A percentile compares a stretch with the other conserved stretches of the same genome.
phyloP scores from a whole-genome alignment of 345 rosid species.

The Erodium maritimum region DNA sequence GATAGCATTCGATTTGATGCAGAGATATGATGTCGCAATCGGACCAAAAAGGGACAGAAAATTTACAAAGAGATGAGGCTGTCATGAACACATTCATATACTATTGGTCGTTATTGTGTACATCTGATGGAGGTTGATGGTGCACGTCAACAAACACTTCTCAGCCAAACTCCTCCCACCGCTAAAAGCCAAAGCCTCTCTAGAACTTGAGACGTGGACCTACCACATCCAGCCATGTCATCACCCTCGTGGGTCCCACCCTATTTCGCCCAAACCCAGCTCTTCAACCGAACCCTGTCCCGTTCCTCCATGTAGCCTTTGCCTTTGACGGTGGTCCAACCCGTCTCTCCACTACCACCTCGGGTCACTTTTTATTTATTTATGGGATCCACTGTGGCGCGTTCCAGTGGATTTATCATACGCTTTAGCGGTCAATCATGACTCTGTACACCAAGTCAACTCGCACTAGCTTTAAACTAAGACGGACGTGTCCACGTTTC shows the following conservation, averaged over 20 bases:
- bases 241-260: background rate
- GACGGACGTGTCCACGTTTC: no score
- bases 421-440: no score
- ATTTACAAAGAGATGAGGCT: background rate
- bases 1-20: background rate
- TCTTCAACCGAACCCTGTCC: constrained; percentile 10
- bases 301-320: constrained; percentile 1
- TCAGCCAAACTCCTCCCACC: constrained; percentile 12
- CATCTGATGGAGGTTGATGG: constrained; percentile 21
- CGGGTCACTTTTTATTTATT: background rate
- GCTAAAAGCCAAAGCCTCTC: constrained; percentile 14
- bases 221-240: constrained; percentile 14
- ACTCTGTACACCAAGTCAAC: background rate
- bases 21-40: background rate
- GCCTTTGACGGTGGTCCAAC: background rate
- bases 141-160: constrained; percentile 42
- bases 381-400: no score
- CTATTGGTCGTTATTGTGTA: background rate
- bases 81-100: background rate
- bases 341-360: constrained; percentile 10
- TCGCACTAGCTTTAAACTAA: no score
- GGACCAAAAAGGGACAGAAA: background rate
- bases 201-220: constrained; percentile 27
- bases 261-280: constrained; percentile 1
- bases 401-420: no score